Evolutionary conservation across 768 basidiomycete species (phyloP), one percentile per base, ranked within the genome.

Genomic region (Mycena amicta): DNA sequence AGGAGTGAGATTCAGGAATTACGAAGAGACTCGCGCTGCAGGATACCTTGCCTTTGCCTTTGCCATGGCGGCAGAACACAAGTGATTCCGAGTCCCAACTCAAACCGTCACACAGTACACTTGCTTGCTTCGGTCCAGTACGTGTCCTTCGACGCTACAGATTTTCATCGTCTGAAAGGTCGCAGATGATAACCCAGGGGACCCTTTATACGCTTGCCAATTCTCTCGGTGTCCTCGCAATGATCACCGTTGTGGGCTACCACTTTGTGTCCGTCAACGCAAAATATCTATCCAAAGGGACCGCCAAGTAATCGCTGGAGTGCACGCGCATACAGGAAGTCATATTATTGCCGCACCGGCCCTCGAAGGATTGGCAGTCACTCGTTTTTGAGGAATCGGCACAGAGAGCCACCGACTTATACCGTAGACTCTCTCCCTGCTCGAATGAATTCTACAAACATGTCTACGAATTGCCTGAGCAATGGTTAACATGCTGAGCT

Each of bases 261-360:
- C 95, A 98, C 76, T 84, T 96, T 67, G 77, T 98, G 51, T 88
- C 92, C 30, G 92, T 96, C 60, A 95, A 95, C 66, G 84, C 86
- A 30, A 64, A 64, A 31, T 57, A 64, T 39, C 56, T 64, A 33
- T 60, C 62, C 28, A 64, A 64, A 47, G 56, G 28, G 25, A 29
- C 47, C 13, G 12, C 51, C 11, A 59, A 62, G 56, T 59, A 50
- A 56, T 37, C 18, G 8, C 33, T n/a, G n/a, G n/a, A n/a, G 8
- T 37, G 33, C 33, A 37, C 18, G 33, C 33, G 33, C 33, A 37
- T 18, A 18, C 33, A 8, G 8, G 33, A 8, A 43, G 6, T 20
- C 41, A 43, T 20, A n/a, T n/a, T n/a, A n/a, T n/a, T n/a, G n/a
- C n/a, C n/a, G n/a, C n/a, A n/a, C n/a, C 20, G 41, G 41, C 11